phyloP scores from a whole-genome alignment of 1,284 basidiomycete species.

The Fistulinella staudtii region DNA sequence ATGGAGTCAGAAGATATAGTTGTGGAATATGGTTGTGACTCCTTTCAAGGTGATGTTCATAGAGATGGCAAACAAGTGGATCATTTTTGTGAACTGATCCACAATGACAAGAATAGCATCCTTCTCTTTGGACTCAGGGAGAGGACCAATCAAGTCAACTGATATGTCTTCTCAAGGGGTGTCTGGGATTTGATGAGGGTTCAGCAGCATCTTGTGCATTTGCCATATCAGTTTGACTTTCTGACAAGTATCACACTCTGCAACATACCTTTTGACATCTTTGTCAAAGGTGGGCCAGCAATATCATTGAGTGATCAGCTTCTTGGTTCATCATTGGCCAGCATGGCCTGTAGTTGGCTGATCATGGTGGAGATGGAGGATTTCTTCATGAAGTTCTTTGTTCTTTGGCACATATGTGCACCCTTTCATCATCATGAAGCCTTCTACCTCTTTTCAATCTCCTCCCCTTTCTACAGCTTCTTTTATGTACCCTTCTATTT shows the following conservation, averaged over 20 bases:
- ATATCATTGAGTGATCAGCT: background rate
- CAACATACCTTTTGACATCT: background rate
- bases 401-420: background rate
- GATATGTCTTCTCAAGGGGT: background rate
- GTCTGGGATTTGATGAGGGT: background rate
- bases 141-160: background rate
- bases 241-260: background rate
- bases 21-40: background rate
- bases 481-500: too few species aligned
- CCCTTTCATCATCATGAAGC: too few species aligned
- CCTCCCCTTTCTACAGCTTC: background rate
- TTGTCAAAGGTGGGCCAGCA: background rate
- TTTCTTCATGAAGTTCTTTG: background rate
- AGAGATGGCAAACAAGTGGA: background rate
- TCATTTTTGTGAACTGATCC: conserved; percentile 33
- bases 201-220: background rate
- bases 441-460: too few species aligned
- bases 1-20: conserved; percentile 32
- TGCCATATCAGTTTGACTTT: background rate
- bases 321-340: background rate
- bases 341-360: background rate
- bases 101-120: conserved; percentile 38
- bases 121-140: conserved; percentile 33
- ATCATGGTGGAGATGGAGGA: background rate
- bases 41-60: background rate